Base-by-base conservation (phyloP, 1,139 yeast genomes). In the Saccharomyces hybrid region DNA sequence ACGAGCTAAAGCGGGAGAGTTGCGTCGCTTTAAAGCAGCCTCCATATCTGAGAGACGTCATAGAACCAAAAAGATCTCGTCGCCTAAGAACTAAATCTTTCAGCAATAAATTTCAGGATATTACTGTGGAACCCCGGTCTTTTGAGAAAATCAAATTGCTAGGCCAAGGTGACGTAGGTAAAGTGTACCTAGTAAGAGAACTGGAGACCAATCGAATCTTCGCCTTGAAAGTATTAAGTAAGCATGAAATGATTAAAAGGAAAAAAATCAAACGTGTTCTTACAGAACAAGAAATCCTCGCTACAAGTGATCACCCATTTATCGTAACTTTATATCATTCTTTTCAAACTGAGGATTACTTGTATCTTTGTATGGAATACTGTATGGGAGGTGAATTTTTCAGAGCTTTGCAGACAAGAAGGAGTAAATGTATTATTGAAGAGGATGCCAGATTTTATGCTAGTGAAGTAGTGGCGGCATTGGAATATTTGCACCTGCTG, bases 371-470 rank as follows among this genome's bases (percentile, higher is more conserved):
- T 19, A 19, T 19, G 97, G 99, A 95, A 70, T 95, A 93, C 66
- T 95, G 99, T 69, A 90, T 93, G 95, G 99, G 99, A 25, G 99
- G 99, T 50, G 99, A 95, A 72, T 95, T 95, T 68, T 95, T 95
- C 76, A 76, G 99, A 57, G 99, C 99, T 0, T 74, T 95, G 53
- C 99, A 95, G 72, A 90, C 97, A 0, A 78, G 97, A 58, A 87
- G 84, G 58, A 82, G 90, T 52, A 89, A 90, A 68, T 87, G 19
- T 19, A 19, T 19, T 19, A 19, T 19, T 19, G 19, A 19, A 19
- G 19, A 19, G 19, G 19, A 19, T 19, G 19, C 19, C 19, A 19
- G 19, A 19, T 19, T 19, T 19, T 19, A 19, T 19, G 19, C 19
- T 19, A 19, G 19, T 19, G 19, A 19, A 19, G 19, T 19, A 19